Evolutionary conservation across 805 yeast genomes (phyloP).

Genomic region (Schwanniomyces vanrijiae): DNA sequence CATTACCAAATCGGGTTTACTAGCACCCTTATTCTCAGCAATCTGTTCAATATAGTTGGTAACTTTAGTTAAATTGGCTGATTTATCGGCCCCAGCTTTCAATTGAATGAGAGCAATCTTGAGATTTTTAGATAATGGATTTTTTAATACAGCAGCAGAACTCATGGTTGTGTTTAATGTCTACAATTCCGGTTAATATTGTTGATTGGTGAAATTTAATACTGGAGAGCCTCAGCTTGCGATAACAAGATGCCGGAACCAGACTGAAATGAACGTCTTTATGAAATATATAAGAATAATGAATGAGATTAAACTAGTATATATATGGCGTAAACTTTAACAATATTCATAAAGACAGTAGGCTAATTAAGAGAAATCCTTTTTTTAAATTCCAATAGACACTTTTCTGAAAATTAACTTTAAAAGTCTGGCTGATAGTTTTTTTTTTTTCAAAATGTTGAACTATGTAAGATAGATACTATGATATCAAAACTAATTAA

Average conservation of each 20-base stretch:
- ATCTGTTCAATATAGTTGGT: constrained; percentile 66
- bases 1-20: constrained; percentile 65
- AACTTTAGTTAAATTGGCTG: constrained; percentile 72
- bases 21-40: constrained; percentile 28
- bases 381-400: too few relatives aligned
- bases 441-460: neutral
- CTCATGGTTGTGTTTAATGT: neutral
- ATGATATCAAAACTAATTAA: constrained; percentile 31
- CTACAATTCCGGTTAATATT: neutral
- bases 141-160: constrained; percentile 21
- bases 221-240: too few relatives aligned
- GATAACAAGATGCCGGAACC: too few relatives aligned
- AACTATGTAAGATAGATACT: too few relatives aligned
- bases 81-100: constrained; percentile 77
- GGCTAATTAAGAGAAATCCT: too few relatives aligned
- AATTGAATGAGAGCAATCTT: constrained; percentile 86
- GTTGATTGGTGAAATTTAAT: too few relatives aligned
- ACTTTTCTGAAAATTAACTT: neutral
- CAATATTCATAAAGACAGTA: too few relatives aligned
- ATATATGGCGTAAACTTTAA: too few relatives aligned
- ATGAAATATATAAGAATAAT: too few relatives aligned
- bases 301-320: too few relatives aligned
- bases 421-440: neutral
- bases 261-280: too few relatives aligned
- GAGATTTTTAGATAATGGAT: constrained; percentile 53